These are phyloP conservation scores for Eimeria acervulina DNA, from an alignment of 169 alveolate genomes.

Conservation along the genomic window DNA sequence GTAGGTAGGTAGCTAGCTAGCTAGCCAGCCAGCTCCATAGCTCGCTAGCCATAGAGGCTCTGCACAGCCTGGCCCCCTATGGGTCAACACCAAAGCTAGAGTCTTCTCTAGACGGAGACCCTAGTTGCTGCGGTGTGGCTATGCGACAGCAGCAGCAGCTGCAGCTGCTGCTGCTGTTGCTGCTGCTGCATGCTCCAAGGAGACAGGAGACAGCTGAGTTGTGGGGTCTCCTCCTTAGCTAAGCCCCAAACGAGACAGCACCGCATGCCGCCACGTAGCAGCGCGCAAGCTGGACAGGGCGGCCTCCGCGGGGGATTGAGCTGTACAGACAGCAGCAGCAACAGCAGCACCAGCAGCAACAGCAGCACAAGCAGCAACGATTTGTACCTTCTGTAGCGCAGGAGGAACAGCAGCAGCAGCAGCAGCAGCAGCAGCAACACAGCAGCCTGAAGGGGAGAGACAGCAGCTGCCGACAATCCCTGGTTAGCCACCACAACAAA, in stretches of 20 bases:
- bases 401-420: background rate
- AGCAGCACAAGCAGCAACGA: background rate
- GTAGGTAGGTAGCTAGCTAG: background rate
- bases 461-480: background rate
- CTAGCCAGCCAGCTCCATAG: too few relatives aligned
- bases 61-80: background rate
- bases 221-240: background rate
- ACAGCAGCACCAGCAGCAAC: slow-evolving; percentile 19
- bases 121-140: too few relatives aligned
- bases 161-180: slow-evolving; percentile 14
- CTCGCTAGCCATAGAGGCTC: background rate
- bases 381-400: background rate
- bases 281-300: slow-evolving; percentile 35
- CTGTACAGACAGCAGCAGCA: slow-evolving; percentile 36
- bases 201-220: background rate
- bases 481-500: background rate
- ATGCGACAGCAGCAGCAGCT: background rate
- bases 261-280: slow-evolving; percentile 51
- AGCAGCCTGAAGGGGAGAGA: background rate
- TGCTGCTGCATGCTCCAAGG: slow-evolving; percentile 1
- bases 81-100: background rate
- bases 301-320: slow-evolving; percentile 40
- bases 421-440: slow-evolving; percentile 54
- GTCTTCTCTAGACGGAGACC: background rate
- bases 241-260: slow-evolving; percentile 43